Percentiles rank a stretch among this genome's conserved stretches.
These are phyloP conservation scores for Blastomyces silverae DNA, from an alignment of 2,329 filamentous ascomycete genomes.

Conservation along the genomic window DNA sequence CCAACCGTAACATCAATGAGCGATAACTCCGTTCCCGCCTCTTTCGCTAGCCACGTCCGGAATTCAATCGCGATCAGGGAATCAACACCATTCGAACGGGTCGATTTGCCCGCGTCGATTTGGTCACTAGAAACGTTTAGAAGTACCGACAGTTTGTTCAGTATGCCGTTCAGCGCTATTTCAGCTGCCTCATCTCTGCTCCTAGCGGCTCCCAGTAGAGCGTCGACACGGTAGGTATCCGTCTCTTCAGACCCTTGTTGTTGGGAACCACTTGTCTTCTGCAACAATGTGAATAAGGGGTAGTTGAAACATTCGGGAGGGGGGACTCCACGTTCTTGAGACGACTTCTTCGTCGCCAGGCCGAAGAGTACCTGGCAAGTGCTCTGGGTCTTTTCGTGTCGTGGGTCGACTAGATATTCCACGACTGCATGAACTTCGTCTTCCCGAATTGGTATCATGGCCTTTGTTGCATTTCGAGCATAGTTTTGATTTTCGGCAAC, in stretches of 20 bases:
- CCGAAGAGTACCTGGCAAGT: conserved; percentile 22
- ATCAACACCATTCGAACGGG: conserved; percentile 27
- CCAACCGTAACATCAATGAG: conserved; percentile 21
- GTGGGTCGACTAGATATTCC: conserved; percentile 22
- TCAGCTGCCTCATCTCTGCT: conserved; percentile 20
- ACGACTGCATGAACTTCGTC: conserved; percentile 22
- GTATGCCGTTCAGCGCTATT: conserved; percentile 21
- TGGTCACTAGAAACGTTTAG: conserved; percentile 27
- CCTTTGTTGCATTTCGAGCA: conserved; percentile 13
- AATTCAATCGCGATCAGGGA: conserved; percentile 31
- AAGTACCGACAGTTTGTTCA: conserved; percentile 21
- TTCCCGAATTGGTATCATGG: conserved; percentile 19
- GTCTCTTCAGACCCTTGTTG: conserved; percentile 16
- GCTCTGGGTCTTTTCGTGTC: conserved; percentile 17
- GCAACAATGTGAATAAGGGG: conserved; percentile 24
- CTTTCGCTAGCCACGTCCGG: conserved; percentile 28
- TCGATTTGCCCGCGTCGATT: conserved; percentile 23
- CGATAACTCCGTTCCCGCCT: conserved; percentile 25
- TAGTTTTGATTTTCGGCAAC: conserved; percentile 27
- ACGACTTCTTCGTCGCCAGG: conserved; percentile 21
- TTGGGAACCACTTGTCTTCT: conserved; percentile 14
- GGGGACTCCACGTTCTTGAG: conserved; percentile 20
- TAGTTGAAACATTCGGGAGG: conserved; percentile 24
- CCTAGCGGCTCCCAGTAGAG: conserved; percentile 19
- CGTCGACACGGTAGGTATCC: conserved; percentile 14